Evolutionary conservation across 106 monocot genomes (phyloP).

Genomic region (Apostasia shenzhenica): DNA sequence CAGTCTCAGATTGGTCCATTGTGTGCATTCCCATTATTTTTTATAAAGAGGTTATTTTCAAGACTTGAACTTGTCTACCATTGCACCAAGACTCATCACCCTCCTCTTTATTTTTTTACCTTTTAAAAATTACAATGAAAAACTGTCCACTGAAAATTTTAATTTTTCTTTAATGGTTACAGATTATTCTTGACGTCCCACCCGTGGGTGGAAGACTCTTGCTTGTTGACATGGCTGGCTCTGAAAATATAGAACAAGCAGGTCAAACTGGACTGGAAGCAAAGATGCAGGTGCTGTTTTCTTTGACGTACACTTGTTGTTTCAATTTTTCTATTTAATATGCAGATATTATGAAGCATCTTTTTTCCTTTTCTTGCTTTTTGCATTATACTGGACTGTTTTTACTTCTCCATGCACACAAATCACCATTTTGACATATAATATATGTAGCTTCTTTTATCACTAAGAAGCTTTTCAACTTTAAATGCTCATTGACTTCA

Average conservation of each 20-base stretch:
- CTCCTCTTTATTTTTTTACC: not conserved
- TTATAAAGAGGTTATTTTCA: too few species aligned
- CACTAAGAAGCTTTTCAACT: not conserved
- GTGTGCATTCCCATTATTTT: too few species aligned
- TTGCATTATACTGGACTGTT: not conserved
- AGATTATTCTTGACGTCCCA: conserved; percentile 96
- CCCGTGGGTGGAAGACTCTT: conserved; percentile 93
- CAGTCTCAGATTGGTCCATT: too few species aligned
- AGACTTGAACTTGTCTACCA: too few species aligned
- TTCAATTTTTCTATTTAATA: too few species aligned
- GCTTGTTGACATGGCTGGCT: conserved; percentile 99
- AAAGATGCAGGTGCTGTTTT: conserved; percentile 70
- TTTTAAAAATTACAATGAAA: not conserved
- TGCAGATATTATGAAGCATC: not conserved
- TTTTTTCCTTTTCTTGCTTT: not conserved
- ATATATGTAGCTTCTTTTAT: not conserved
- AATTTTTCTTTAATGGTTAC: not conserved
- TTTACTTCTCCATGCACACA: too few species aligned
- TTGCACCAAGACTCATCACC: too few species aligned
- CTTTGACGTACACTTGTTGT: too few species aligned
- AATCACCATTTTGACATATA: not conserved
- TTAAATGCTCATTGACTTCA: conserved; percentile 2
- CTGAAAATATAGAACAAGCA: conserved; percentile 96
- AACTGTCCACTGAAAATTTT: not conserved
- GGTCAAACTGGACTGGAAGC: conserved; percentile 92